These are phyloP conservation scores for Tardiomyces blankii DNA, from an alignment of 1,139 yeast genomes.

Conservation along the genomic window DNA sequence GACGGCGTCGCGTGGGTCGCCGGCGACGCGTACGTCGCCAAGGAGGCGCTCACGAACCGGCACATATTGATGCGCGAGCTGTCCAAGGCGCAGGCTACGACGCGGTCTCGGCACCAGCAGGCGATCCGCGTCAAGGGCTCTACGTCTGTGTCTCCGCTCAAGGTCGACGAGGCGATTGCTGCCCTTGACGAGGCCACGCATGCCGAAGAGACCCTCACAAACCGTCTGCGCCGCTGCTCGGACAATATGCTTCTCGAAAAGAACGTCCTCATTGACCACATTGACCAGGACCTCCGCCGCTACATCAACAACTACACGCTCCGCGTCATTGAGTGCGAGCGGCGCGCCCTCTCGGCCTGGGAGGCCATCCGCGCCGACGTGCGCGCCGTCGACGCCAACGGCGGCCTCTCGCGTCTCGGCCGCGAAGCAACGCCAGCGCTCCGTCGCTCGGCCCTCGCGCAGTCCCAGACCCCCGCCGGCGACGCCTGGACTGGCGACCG, in stretches of 20 bases:
- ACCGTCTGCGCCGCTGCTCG: conserved; percentile 72
- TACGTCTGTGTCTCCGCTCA: conserved; percentile 70
- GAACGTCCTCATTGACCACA: conserved; percentile 41
- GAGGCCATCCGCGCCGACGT: conserved; percentile 67
- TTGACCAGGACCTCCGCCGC: conserved; percentile 44
- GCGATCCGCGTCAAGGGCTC: conserved; percentile 70
- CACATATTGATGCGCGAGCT: conserved; percentile 87
- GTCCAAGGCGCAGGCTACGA: conserved; percentile 62
- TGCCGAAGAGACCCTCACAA: conserved; percentile 60
- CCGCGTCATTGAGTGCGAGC: conserved; percentile 73
- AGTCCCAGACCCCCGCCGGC: conserved; percentile 45
- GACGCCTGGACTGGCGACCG: conserved; percentile 50
- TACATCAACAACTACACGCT: conserved; percentile 52
- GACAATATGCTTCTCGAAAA: conserved; percentile 77
- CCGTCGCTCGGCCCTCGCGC: conserved; percentile 17
- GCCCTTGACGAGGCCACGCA: conserved; percentile 73
- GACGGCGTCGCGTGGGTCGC: conserved; percentile 60
- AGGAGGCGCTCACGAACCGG: conserved; percentile 86
- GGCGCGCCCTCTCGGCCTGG: conserved; percentile 65
- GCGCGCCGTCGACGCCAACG: conserved; percentile 62
- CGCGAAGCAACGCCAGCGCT: conserved; percentile 42
- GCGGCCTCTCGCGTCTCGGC: conserved; percentile 79
- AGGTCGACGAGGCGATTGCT: conserved; percentile 82
- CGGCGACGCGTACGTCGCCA: conserved; percentile 74
- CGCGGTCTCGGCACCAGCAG: conserved; percentile 57